Evolutionary conservation across 1,284 basidiomycete species (phyloP).

Genomic region (Trichosporon ovoides): DNA sequence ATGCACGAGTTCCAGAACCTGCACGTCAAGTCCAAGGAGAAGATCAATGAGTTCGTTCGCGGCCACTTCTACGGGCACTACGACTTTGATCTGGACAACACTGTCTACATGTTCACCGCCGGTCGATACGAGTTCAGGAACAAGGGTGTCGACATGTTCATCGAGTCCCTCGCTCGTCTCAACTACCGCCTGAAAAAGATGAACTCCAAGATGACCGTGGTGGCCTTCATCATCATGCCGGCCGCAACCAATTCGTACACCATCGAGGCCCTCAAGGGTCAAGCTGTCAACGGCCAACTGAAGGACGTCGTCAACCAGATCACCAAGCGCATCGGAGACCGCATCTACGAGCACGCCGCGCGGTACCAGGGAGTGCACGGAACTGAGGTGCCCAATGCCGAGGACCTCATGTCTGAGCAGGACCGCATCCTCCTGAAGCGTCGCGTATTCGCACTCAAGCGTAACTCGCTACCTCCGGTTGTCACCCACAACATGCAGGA

Average conservation of each 20-base stretch:
- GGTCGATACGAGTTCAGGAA: conserved; percentile 98
- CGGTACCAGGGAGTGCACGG: conserved; percentile 73
- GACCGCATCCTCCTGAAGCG: conserved; percentile 95
- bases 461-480: conserved; percentile 85
- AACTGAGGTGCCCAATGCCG: conserved; percentile 63
- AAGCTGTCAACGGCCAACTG: conserved; percentile 94
- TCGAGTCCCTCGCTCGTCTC: conserved; percentile 88
- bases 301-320: conserved; percentile 92
- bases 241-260: conserved; percentile 94
- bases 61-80: conserved; percentile 98
- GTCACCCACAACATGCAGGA: conserved; percentile 98
- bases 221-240: conserved; percentile 99
- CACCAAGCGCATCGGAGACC: conserved; percentile 81
- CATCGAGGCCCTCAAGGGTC: conserved; percentile 94
- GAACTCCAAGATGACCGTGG: conserved; percentile 74
- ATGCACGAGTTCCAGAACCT: conserved; percentile 98
- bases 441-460: conserved; percentile 90
- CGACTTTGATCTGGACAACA: conserved; percentile 93
- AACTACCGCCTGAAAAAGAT: conserved; percentile 82
- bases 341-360: conserved; percentile 89
- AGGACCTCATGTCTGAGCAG: conserved; percentile 76
- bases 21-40: conserved; percentile 84
- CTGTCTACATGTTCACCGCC: conserved; percentile 98
- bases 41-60: conserved; percentile 95
- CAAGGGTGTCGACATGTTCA: conserved; percentile 99